Base-by-base conservation (phyloP, 495 filamentous ascomycete genomes). In the Aspergillus steynii region DNA sequence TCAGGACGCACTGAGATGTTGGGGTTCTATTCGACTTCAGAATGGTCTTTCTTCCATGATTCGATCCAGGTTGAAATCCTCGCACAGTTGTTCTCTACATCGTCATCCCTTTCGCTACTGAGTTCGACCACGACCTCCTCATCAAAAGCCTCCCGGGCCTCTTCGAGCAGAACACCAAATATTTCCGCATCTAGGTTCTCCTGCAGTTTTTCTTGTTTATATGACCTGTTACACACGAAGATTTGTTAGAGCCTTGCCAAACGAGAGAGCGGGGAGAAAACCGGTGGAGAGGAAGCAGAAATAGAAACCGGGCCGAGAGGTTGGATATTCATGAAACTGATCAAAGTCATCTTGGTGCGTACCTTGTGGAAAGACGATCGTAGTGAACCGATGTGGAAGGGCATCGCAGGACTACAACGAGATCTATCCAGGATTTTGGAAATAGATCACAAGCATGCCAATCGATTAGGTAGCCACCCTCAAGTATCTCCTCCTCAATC, bases 381-480 rank as follows among this genome's bases (percentile, higher is more conserved):
- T 96, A 98, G 34, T 96, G 81, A 51, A 88, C 76, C 42, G 71
- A 71, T 32, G 83, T 88, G 29, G 89, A 88, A 55, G 92, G 86
- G 56, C 88, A 91, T 14, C 96, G 82, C 58, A 99, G 73, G 61
- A 98, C 96, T 4, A 98, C 90, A 1, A 98, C 94, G 2, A 99
- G 85, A 69, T 99, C 96, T 66, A 98, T 89, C 91, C 92, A 96
- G 68, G 88, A 88, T 71, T 89, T 86, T 27, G 96, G 94, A 71
- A 99, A 98, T 32, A 98, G 77, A 69, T 99, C 96, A 76, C 94
- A 97, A 0, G 92, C 93, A 74, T 99, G 95, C 95, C 94, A 99
- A 75, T 99, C 96, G 64, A 99, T 90, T 68, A 99, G 85, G 71
- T 86, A 90, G 15, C 96, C 96, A 61, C 96, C 96, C 29, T 83